Conservation (phyloP, 495 filamentous ascomycete genomes). For the Penicillium flavigenum region DNA sequence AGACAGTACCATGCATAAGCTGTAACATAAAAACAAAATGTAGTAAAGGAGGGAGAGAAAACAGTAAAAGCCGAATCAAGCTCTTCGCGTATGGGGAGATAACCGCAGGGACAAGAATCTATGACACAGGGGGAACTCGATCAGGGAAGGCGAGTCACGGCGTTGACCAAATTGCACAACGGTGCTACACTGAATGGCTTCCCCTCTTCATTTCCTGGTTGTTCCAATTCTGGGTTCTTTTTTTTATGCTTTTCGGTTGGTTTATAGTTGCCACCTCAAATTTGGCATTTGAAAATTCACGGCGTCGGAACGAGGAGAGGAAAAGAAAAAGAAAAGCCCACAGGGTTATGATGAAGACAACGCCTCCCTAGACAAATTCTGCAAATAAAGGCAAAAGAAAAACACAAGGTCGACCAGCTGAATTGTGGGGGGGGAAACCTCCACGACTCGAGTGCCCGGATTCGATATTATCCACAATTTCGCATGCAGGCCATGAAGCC, state of each 20-base stretch:
- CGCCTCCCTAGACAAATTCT: conserved; percentile 55
- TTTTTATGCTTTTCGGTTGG: conserved; percentile 21
- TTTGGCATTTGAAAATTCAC: conserved; percentile 32
- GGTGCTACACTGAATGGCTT: conserved; percentile 18
- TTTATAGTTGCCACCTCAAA: conserved; percentile 29
- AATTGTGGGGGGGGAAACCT: conserved; percentile 34
- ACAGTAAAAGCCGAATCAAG: conserved; percentile 19
- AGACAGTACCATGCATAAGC: conserved; percentile 42
- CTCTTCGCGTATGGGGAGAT: conserved; percentile 31
- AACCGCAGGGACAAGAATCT: conserved; percentile 35
- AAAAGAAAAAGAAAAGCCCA: conserved; percentile 45
- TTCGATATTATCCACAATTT: conserved; percentile 47
- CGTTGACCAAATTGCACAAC: conserved; percentile 19
- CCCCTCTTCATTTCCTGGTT: conserved; percentile 13
- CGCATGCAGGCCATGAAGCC: conserved; percentile 38
- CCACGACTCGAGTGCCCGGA: conserved; percentile 40
- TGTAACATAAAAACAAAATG: conserved; percentile 28
- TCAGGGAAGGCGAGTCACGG: conserved; percentile 14
- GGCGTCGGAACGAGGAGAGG: conserved; percentile 20
- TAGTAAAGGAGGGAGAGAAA: conserved; percentile 27
- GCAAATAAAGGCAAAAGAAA: conserved; percentile 41
- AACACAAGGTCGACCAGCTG: conserved; percentile 48
- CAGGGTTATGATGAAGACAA: conserved; percentile 52
- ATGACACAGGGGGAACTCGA: conserved; percentile 27
- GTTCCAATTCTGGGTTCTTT: conserved; percentile 8